A percentile compares a stretch with the other conserved stretches of the same genome.
Evolutionary conservation across 2,329 filamentous ascomycete species (phyloP).

Genomic region (Cladophialophora yegresii): DNA sequence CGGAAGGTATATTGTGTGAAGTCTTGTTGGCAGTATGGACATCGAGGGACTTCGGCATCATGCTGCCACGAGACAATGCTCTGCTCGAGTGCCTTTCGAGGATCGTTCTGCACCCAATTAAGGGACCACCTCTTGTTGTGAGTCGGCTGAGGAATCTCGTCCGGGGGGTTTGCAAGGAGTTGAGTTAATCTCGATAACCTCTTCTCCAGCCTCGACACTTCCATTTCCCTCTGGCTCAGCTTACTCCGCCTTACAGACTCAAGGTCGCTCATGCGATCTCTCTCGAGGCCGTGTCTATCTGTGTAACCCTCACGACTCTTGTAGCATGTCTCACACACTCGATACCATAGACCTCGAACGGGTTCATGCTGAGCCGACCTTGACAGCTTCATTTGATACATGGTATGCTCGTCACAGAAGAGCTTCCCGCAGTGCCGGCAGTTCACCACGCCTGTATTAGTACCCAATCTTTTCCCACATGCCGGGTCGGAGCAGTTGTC

Average conservation of each 20-base stretch:
- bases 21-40: slow-evolving; percentile 94
- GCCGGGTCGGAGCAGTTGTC: slow-evolving; percentile 85
- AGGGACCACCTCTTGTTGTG: slow-evolving; percentile 54
- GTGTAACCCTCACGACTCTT: slow-evolving; percentile 96
- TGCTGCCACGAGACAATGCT: slow-evolving; percentile 95
- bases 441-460: slow-evolving; percentile 79
- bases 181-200: slow-evolving; percentile 86
- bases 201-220: slow-evolving; percentile 88
- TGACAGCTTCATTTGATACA: slow-evolving; percentile 99
- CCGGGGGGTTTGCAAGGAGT: slow-evolving; percentile 73
- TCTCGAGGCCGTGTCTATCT: slow-evolving; percentile 72
- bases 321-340: slow-evolving; percentile 98
- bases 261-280: slow-evolving; percentile 74
- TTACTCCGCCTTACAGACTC: slow-evolving; percentile 69
- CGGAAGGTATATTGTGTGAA: slow-evolving; percentile 92
- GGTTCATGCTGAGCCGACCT: slow-evolving; percentile 87
- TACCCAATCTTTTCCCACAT: slow-evolving; percentile 75
- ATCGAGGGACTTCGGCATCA: slow-evolving; percentile 74
- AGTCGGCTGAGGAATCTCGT: slow-evolving; percentile 57
- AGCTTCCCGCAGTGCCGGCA: slow-evolving; percentile 89
- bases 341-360: slow-evolving; percentile 84
- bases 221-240: slow-evolving; percentile 81
- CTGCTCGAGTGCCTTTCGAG: slow-evolving; percentile 81
- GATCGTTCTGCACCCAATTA: slow-evolving; percentile 66
- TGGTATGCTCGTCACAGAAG: slow-evolving; percentile 96